Base-by-base conservation (phyloP, 179 eudicot species). In the Sideroxylon spinosum region DNA sequence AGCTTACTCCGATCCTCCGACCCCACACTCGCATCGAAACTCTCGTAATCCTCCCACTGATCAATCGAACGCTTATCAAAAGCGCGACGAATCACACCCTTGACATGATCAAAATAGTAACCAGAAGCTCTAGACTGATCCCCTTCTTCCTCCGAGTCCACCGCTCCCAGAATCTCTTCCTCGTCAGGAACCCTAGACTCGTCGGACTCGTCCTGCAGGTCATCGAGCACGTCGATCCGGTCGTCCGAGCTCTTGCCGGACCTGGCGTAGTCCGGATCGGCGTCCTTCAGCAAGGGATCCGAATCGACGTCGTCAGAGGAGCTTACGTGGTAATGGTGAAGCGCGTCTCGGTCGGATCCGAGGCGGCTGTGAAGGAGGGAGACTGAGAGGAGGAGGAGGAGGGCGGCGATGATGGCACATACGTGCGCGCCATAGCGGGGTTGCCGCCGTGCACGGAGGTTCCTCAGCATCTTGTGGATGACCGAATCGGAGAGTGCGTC, bases 21-120 rank as follows among this genome's bases (percentile, higher is more conserved):
- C 73, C 85, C 85, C 52, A 81, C 63, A 56, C 81, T 86, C 49
- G 37, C 69, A 62, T 84, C 84, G 52, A 92, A 92, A 3, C 77
- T 72, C 19, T 81, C 89, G 6, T 86, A 88, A 78, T 93, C 93
- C 78, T 92, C 97, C 98, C 98, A 93, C 75, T 92, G 91, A 66
- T 94, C 97, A 59, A 94, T 87, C 2, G 93, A 87, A 1, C 89
- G 81, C 26, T 86, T 87, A 74, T 91, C 89, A 56, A 91, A 86
- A 2, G 88, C 84, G 28, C 95, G 88, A n/a, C 97, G 87, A 64
- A 94, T 88, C 7, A 77, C 90, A 9, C 87, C 89, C 17, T 60
- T 62, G 7, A 83, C 71, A 26, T 87, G 98, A 81, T 94, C 98
- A 62, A 87, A 94, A 78, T 81, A 93, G 79, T 87, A 92, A 6